Evolutionary conservation across 2,329 filamentous ascomycete genomes (phyloP), one percentile per base, ranked within the genome.

Genomic region (Colletotrichum ledebouriae): DNA sequence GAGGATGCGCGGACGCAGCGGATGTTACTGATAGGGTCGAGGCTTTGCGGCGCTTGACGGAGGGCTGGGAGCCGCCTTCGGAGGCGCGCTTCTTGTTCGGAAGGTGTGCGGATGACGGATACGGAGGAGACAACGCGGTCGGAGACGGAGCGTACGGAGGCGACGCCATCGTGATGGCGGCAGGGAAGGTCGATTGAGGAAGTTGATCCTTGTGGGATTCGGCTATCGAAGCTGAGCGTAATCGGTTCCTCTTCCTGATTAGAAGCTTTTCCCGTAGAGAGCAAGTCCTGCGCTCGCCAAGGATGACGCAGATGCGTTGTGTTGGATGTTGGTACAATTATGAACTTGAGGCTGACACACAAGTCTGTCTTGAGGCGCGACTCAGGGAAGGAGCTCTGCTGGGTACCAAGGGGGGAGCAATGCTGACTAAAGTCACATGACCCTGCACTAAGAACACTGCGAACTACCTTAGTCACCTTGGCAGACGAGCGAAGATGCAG

Each of bases 1-100:
- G 87, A 1, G 91, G 91, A 71, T 93, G 91, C 0, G 86, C 83
- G 1, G 87, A 86, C 15, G 75, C 73, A 13, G 76, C 75, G 7
- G 87, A 87, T 9, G 84, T 79, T 29, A 84, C 81, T 3, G 89
- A 89, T 71, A 89, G 82, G 70, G 79, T 86, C 12, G 90, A 93
- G 6, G 89, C 85, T 76, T 94, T 94, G 75, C 92, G 90, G 53
- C 90, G 89, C 76, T 93, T 93, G 53, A 83, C 78, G 15, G 81
- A 77, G 0, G 81, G 84, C 3, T 79, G 81, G 10, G 84, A 80
- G 61, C 86, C 85, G 58, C 86, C 84, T 63, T 90, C 78, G 20
- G 86, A 84, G 53, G 85, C 83, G 71, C 90, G 89, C 77, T 91
- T 92, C 78, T 90, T 92, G 74, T 75, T 80, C 13, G 87, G 86